These are phyloP conservation scores for Pseudevernia furfuracea DNA, from an alignment of 495 filamentous ascomycete species.

Conservation along the genomic window DNA sequence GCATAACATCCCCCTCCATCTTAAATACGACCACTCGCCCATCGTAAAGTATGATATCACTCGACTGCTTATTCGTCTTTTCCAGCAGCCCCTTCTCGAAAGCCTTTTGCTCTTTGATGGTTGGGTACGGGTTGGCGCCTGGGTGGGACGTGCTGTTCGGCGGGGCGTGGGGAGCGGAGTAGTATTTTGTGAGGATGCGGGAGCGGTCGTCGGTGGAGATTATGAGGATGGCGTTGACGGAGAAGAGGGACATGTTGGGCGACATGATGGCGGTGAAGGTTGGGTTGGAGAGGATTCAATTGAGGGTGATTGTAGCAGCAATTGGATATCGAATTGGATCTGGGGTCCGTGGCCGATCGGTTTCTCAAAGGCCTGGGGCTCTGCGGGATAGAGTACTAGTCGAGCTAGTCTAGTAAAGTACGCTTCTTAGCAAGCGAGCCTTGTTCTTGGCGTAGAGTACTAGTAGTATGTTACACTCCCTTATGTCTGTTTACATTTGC, in stretches of 20 bases:
- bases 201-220: conserved; percentile 81
- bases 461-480: too few species aligned
- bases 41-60: conserved; percentile 95
- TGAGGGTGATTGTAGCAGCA: neutral
- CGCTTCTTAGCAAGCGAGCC: too few species aligned
- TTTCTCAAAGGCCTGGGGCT: neutral
- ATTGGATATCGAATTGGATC: neutral
- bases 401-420: too few species aligned
- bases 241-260: conserved; percentile 73
- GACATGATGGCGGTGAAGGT: conserved; percentile 33
- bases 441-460: too few species aligned
- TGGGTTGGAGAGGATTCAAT: neutral
- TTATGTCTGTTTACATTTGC: too few species aligned
- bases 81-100: conserved; percentile 95
- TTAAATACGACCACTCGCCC: conserved; percentile 94
- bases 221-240: conserved; percentile 86
- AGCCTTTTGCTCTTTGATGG: conserved; percentile 81
- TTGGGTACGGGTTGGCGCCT: conserved; percentile 74
- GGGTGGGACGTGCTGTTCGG: conserved; percentile 47
- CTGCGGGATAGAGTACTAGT: neutral
- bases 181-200: conserved; percentile 93
- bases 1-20: conserved; percentile 92
- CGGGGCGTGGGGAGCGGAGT: conserved; percentile 73
- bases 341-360: too few species aligned
- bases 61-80: conserved; percentile 92